These are phyloP conservation scores for Ascocoryne sarcoides DNA, from an alignment of 2,329 filamentous ascomycete genomes.

Conservation along the genomic window DNA sequence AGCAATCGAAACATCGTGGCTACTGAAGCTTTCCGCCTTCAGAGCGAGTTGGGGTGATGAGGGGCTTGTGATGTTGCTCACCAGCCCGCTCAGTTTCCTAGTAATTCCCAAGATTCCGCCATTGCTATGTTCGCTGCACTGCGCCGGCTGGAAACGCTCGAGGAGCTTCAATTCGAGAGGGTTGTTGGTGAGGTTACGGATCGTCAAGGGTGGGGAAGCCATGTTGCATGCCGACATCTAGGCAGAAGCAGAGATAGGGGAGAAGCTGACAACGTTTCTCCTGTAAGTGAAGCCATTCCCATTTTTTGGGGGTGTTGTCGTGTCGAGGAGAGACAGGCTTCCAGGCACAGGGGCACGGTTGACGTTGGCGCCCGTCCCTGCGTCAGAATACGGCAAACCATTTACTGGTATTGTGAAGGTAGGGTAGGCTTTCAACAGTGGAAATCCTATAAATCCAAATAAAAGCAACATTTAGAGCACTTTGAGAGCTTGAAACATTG, in stretches of 20 bases:
- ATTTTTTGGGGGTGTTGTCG: background rate
- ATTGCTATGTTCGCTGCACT: conserved; percentile 25
- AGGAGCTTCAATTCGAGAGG: conserved; percentile 64
- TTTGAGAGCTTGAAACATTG: too few relatives aligned
- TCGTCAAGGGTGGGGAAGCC: conserved; percentile 42
- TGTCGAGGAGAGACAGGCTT: too few relatives aligned
- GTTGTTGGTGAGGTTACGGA: conserved; percentile 74
- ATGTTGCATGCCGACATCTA: conserved; percentile 6
- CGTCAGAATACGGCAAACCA: too few relatives aligned
- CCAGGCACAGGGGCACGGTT: too few relatives aligned
- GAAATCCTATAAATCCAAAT: too few relatives aligned
- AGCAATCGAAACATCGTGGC: conserved; percentile 52
- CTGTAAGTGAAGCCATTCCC: background rate
- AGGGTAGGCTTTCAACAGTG: too few relatives aligned
- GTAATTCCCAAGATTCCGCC: conserved; percentile 34
- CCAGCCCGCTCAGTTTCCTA: conserved; percentile 35
- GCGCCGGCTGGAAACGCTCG: conserved; percentile 59
- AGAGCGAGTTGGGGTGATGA: conserved; percentile 31
- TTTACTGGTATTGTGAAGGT: too few relatives aligned
- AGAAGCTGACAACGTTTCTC: background rate
- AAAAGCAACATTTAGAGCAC: too few relatives aligned
- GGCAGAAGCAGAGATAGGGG: background rate
- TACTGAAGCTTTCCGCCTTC: conserved; percentile 51
- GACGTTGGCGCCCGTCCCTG: too few relatives aligned
- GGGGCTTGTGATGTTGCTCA: conserved; percentile 37